Evolutionary conservation across 192 early-diverging fungal species (phyloP), one percentile per base, ranked within the genome.

Genomic region (Fimicolochytrium jonesii): DNA sequence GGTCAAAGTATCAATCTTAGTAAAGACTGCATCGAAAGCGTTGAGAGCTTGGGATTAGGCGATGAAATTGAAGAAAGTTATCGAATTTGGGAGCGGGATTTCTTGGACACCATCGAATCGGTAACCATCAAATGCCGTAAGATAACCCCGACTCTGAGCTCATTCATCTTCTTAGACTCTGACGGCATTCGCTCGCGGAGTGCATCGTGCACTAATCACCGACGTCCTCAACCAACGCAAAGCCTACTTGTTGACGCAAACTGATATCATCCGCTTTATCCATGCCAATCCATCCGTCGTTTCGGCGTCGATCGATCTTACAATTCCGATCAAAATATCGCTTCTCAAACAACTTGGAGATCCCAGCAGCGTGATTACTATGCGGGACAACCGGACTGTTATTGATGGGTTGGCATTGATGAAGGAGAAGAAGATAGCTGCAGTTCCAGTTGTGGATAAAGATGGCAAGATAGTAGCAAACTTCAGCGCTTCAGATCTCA

Each of bases 131-230:
- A n/a, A n/a, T n/a, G n/a, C n/a, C n/a, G n/a, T n/a, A n/a, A n/a
- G n/a, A n/a, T n/a, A n/a, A n/a, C n/a, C n/a, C n/a, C n/a, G n/a
- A n/a, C n/a, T n/a, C n/a, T n/a, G n/a, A n/a, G n/a, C n/a, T n/a
- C n/a, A n/a, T n/a, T n/a, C n/a, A n/a, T 3, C 45, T 22, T 18
- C 17, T 23, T 29, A 47, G 45, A 68, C 59, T 23, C 25, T 75
- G n/a, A n/a, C 64, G 20, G 76, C 69, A 0, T 86, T 86, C 68
- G 74, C 82, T 10, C 66, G 64, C 13, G 78, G 82, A 15, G 76
- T 73, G 23, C 86, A 87, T 64, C 71, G 84, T 15, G 72, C 73
- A 17, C 68, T 87, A 4, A 82, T 87, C 58, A 72, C 79, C 13
- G 77, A 85, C 52, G 72, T 68, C 15, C 47, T 45, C 25, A 53